phyloP scores from a whole-genome alignment of 1,284 basidiomycete genomes.

The Leccinum fallax region DNA sequence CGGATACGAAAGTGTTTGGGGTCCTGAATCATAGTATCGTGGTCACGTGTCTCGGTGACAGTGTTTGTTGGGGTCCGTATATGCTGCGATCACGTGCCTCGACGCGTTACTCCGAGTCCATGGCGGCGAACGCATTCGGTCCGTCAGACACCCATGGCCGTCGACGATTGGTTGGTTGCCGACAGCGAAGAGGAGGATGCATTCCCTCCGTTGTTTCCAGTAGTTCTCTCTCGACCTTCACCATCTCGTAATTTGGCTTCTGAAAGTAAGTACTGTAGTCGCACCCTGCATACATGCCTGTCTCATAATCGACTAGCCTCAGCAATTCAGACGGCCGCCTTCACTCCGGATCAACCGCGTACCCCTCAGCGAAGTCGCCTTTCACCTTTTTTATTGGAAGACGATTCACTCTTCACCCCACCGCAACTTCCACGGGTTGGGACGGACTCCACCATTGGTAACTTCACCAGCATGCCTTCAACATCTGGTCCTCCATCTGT shows the following conservation, averaged over 20 bases:
- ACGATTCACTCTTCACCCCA: constrained; percentile 33
- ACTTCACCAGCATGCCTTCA: constrained; percentile 17
- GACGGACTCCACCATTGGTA: constrained; percentile 9
- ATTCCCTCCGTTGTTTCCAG: background rate
- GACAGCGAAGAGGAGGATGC: constrained; percentile 34
- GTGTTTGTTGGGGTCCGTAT: background rate
- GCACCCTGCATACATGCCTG: background rate
- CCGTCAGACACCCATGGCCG: constrained; percentile 15
- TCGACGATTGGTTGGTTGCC: constrained; percentile 28
- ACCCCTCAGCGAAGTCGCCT: constrained; percentile 18
- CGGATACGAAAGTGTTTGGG: background rate
- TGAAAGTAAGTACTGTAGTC: constrained; percentile 14
- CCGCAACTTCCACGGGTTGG: constrained; percentile 9
- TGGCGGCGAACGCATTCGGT: constrained; percentile 1
- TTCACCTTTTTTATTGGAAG: constrained; percentile 3
- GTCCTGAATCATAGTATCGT: background rate
- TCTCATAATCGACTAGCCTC: constrained; percentile 15
- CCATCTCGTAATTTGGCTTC: background rate
- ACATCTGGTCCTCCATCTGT: constrained; percentile 1
- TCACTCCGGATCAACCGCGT: constrained; percentile 11
- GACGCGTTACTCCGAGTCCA: constrained; percentile 1
- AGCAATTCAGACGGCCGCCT: constrained; percentile 24
- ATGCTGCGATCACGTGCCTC: constrained; percentile 30
- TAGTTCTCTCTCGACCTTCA: background rate
- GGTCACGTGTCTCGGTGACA: too few species aligned